Base-by-base conservation (phyloP, 352 stramenopile genomes). In the Aphanomyces invadans region DNA sequence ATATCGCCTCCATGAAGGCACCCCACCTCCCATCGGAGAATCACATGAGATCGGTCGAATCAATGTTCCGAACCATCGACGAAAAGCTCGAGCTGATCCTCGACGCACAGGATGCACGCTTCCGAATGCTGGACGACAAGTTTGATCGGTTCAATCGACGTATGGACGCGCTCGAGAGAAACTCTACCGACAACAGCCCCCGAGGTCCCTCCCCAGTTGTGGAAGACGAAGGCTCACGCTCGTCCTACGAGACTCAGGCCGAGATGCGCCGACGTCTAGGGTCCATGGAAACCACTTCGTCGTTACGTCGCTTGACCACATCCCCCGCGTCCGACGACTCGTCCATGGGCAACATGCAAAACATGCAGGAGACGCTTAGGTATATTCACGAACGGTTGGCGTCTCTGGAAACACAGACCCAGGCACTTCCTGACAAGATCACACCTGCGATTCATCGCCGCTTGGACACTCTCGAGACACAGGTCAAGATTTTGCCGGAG, bases 11-110 rank as follows among this genome's bases (percentile, higher is more conserved):
- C 19, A 57, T 38, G 49, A 57, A 57, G 29, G 21, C 49, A 7
- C 9, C 44, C 44, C 19, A 15, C 25, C 12, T 29, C 29, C 23
- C 49, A 15, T 42, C 36, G 36, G 36, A 42, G 36, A 42, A 42
- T n/a, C 19, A 57, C 25, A 4, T 11, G 4, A 57, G 49, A 32
- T 33, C 25, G 10, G 49, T 57, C 5, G 49, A 57, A 38, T 57
- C 49, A n/a, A 57, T 57, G 49, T 57, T 57, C 29, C 49, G 49
- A n/a, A 57, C 15, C 25, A 57, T 57, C 29, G 49, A 57, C 49
- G 49, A 57, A n/a, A 57, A 57, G 23, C 23, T 57, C 1, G 49
- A 57, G 49, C 29, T 57, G 49, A 57, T 57, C 29, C 49, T 57
- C 49, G 49, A 57, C 29, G 49, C 49, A 21, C 49, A 57, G 49